Percentiles rank a stretch among this genome's conserved stretches.
phyloP scores from a whole-genome alignment of 164 flowering plant genomes.

The Tetracentron sinense region DNA sequence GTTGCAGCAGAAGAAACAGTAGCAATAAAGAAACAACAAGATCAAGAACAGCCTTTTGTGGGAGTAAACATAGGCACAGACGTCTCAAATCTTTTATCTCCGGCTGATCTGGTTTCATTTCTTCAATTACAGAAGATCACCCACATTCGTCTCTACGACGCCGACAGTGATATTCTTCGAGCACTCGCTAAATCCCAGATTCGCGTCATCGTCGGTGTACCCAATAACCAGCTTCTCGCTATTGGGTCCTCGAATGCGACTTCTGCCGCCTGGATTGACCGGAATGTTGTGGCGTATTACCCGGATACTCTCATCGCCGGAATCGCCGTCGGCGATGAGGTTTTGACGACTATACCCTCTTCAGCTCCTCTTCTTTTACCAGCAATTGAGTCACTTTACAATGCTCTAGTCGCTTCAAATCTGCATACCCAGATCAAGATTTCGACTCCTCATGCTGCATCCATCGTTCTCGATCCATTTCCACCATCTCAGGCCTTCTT shows the following conservation, averaged over 20 bases:
- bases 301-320: constrained; percentile 73
- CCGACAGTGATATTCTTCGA: constrained; percentile 55
- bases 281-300: constrained; percentile 66
- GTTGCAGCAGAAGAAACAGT: constrained; percentile 1
- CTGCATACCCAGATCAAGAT: constrained; percentile 61
- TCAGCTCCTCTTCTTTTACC: constrained; percentile 80
- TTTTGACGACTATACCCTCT: constrained; percentile 67
- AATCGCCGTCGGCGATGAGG: constrained; percentile 91
- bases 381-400: constrained; percentile 74
- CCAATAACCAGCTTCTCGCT: constrained; percentile 87
- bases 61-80: constrained; percentile 88
- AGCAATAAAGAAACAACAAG: constrained; percentile 21
- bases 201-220: constrained; percentile 75
- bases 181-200: constrained; percentile 73
- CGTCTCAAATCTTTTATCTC: constrained; percentile 52
- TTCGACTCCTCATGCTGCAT: constrained; percentile 86
- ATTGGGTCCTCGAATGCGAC: constrained; percentile 83
- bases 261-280: constrained; percentile 76
- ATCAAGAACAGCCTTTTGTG: constrained; percentile 49
- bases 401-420: constrained; percentile 68
- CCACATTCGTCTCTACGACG: constrained; percentile 82
- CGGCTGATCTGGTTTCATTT: constrained; percentile 61
- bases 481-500: constrained; percentile 98
- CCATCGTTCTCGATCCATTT: constrained; percentile 76
- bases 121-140: constrained; percentile 64